phyloP scores from a whole-genome alignment of 2,329 filamentous ascomycete genomes.

The Talaromyces sp. region DNA sequence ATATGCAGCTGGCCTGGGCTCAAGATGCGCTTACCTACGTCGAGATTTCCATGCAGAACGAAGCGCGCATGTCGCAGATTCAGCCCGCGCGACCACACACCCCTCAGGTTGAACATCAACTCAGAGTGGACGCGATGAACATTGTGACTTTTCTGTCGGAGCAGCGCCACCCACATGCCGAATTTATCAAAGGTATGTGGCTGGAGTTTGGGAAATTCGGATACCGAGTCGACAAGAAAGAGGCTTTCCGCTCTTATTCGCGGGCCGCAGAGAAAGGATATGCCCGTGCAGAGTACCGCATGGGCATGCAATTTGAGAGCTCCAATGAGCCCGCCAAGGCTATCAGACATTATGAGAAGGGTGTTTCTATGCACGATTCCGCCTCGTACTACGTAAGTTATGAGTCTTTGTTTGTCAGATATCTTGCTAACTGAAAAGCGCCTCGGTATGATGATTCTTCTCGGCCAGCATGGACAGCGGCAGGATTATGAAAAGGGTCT shows the following conservation, averaged over 20 bases:
- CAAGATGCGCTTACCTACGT: constrained; percentile 88
- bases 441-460: constrained; percentile 93
- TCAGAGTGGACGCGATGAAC: constrained; percentile 84
- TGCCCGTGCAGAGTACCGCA: constrained; percentile 86
- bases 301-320: constrained; percentile 97
- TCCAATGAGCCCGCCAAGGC: constrained; percentile 91
- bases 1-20: constrained; percentile 96
- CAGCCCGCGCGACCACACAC: constrained; percentile 68
- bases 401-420: constrained; percentile 13
- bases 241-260: constrained; percentile 84
- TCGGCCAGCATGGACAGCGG: constrained; percentile 86
- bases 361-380: constrained; percentile 77
- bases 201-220: constrained; percentile 97
- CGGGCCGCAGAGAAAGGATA: constrained; percentile 84
- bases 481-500: constrained; percentile 78
- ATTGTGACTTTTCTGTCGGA: constrained; percentile 87
- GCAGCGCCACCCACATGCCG: constrained; percentile 87
- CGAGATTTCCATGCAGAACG: constrained; percentile 76
- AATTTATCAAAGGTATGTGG: constrained; percentile 96
- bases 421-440: constrained; percentile 53
- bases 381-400: constrained; percentile 67
- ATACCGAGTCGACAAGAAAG: constrained; percentile 84
- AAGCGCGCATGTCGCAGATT: constrained; percentile 62
- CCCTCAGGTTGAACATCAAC: constrained; percentile 82
- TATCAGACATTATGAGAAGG: constrained; percentile 82